Evolutionary conservation across 2,329 filamentous ascomycete genomes (phyloP).

Genomic region (Cladosporium sp.): DNA sequence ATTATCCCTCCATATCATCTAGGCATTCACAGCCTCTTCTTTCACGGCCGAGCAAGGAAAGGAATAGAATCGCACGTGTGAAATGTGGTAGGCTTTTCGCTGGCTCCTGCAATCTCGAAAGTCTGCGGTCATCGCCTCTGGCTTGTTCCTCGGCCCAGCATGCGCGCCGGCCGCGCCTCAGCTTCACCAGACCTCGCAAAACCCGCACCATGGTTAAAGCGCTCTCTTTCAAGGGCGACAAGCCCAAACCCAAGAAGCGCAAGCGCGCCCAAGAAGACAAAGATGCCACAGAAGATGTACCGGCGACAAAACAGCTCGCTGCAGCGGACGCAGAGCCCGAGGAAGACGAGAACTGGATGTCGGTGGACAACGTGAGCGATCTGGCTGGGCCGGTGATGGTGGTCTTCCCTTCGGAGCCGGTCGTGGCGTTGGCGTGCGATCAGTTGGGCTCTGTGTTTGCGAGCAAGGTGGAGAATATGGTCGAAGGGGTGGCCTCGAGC

Average conservation of each 20-base stretch:
- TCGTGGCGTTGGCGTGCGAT: conserved; percentile 76
- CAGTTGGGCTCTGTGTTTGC: conserved; percentile 80
- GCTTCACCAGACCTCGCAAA: neutral
- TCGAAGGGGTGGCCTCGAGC: conserved; percentile 73
- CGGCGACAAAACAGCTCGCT: conserved; percentile 30
- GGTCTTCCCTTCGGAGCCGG: conserved; percentile 67
- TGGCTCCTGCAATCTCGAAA: neutral
- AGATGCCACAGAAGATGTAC: conserved; percentile 32
- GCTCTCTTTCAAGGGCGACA: conserved; percentile 94
- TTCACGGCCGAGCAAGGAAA: no score
- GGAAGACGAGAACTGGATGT: conserved; percentile 86
- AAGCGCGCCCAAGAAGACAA: conserved; percentile 60
- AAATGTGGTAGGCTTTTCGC: no score
- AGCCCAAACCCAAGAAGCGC: conserved; percentile 77
- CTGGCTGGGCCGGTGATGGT: conserved; percentile 77
- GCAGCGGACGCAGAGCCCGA: conserved; percentile 40
- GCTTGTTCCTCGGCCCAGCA: neutral
- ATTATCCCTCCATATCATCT: no score
- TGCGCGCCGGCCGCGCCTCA: neutral
- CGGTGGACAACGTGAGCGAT: conserved; percentile 67
- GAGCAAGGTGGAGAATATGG: conserved; percentile 75
- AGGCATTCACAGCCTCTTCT: no score
- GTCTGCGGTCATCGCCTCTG: neutral
- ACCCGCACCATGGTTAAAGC: conserved; percentile 67
- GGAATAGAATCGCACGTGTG: no score